Conservation (phyloP, 306 rosid species). For the Vicia faba region DNA sequence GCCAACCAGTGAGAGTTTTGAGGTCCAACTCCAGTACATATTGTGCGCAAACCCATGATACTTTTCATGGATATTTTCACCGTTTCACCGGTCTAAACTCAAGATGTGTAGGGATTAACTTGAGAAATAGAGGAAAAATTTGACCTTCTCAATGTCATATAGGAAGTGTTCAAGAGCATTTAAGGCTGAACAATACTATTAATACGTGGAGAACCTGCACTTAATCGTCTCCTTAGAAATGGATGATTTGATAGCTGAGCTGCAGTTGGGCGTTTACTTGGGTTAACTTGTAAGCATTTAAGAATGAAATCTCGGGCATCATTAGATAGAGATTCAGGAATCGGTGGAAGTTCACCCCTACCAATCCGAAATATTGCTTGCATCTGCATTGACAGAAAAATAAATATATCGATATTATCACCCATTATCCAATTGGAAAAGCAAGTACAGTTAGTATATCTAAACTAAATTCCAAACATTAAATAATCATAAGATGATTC, state of each 20-base stretch:
- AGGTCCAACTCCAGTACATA: slow-evolving; percentile 24
- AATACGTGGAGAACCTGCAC: slow-evolving; percentile 38
- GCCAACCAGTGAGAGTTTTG: slow-evolving; percentile 17
- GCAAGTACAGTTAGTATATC: background rate
- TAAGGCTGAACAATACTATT: slow-evolving; percentile 19
- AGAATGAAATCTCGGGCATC: slow-evolving; percentile 56
- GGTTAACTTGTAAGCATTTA: slow-evolving; percentile 56
- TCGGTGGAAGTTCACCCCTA: slow-evolving; percentile 47
- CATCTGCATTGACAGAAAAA: slow-evolving; percentile 42
- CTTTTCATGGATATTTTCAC: slow-evolving; percentile 24
- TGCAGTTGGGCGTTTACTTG: slow-evolving; percentile 52
- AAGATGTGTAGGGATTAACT: slow-evolving; percentile 27
- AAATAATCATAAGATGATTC: slow-evolving; percentile 9
- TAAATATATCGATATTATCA: slow-evolving; percentile 3
- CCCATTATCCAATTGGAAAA: slow-evolving; percentile 21
- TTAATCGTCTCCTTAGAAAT: slow-evolving; percentile 48
- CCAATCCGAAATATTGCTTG: slow-evolving; percentile 60
- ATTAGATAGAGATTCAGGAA: slow-evolving; percentile 52
- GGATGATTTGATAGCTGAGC: slow-evolving; percentile 50
- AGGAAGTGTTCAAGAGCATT: slow-evolving; percentile 16
- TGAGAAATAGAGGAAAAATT: slow-evolving; percentile 24
- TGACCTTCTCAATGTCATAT: slow-evolving; percentile 22
- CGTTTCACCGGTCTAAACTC: slow-evolving; percentile 29
- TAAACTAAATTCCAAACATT: slow-evolving; percentile 10
- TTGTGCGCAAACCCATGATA: slow-evolving; percentile 26